phyloP scores from a whole-genome alignment of 1,284 basidiomycete genomes.

The Trametes sp. region DNA sequence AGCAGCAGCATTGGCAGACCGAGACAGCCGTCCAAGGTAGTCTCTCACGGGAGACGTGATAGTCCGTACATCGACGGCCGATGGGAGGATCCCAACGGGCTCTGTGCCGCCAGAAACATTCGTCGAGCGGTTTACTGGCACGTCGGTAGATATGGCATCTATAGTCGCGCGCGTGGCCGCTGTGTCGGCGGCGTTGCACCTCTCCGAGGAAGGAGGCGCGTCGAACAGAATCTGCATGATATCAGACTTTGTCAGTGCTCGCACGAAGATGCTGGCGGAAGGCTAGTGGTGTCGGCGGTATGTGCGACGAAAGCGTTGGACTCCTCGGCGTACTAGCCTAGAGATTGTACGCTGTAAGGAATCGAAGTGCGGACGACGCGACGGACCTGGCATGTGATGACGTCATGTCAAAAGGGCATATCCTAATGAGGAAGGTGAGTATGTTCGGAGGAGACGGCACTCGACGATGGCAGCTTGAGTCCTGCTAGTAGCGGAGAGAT shows the following conservation, averaged over 20 bases:
- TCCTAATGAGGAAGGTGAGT: slow-evolving; percentile 9
- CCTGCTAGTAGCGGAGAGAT: too few relatives aligned
- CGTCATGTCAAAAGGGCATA: not conserved
- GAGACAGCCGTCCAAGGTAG: slow-evolving; percentile 44
- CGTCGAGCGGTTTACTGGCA: not conserved
- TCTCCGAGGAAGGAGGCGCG: not conserved
- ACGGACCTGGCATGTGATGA: too few relatives aligned
- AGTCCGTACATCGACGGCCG: not conserved
- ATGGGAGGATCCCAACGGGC: slow-evolving; percentile 15
- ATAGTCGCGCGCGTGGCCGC: slow-evolving; percentile 9
- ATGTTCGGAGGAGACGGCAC: not conserved
- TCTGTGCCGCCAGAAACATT: not conserved
- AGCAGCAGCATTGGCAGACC: slow-evolving; percentile 49
- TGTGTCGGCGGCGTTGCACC: not conserved
- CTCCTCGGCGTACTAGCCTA: too few relatives aligned
- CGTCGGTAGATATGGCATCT: not conserved
- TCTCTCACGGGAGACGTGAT: slow-evolving; percentile 4
- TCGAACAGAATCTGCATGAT: slow-evolving; percentile 7
- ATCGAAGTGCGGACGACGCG: too few relatives aligned
- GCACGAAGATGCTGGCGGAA: too few relatives aligned
- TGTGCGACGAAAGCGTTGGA: too few relatives aligned
- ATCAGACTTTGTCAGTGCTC: not conserved
- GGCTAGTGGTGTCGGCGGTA: too few relatives aligned
- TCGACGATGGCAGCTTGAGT: too few relatives aligned
- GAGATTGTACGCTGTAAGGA: too few relatives aligned